Base-by-base conservation (phyloP, 495 filamentous ascomycete genomes). In the Penicillium cosmopolitanum region DNA sequence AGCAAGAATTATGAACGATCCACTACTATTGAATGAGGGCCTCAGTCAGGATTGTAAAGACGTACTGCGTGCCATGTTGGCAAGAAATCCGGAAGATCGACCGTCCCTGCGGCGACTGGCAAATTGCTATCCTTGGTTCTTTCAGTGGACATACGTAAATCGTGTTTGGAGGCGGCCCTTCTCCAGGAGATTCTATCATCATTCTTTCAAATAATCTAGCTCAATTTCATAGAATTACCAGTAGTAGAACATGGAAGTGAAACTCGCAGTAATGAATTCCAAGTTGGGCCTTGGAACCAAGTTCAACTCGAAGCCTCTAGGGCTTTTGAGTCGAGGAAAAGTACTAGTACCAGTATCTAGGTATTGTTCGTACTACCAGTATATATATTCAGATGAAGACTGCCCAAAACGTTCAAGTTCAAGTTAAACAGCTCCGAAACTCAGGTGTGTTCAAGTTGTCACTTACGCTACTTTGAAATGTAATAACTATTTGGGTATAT, bases 1-100 rank as follows among this genome's bases (percentile, higher is more conserved):
- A n/a, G 19, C 42, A 18, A 51, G 67, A 35, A 68, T 72, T 13
- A 51, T 70, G 16, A 63, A 50, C 15, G 47, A 58, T 34, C 53
- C 60, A 31, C 16, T 72, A 28, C 51, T 57, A 3, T 53, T 72
- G 8, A 23, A 51, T 10, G 63, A 68, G 36, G 34, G 50, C n/a
- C 36, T 72, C n/a, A 65, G 65, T 1, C 66, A 66, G 38, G 69
- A 68, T 28, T 72, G 69, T 28, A 58, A 52, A 36, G 69, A 72
- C 55, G 54, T 65, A 4, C 38, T 74, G 33, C 61, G 57, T 19
- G 57, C 57, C 23, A 63, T 68, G 57, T 55, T 74, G 38, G 43
- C 52, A 15, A 61, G 56, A 35, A 36, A 68, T 5, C 53, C 58
- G 9, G n/a, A 28, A 5, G 47, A 68, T 4, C 53, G 71, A 19